Percentiles rank a stretch among this genome's conserved stretches.
phyloP scores from a whole-genome alignment of 305 asterid genomes.

The Fraxinus nigra region DNA sequence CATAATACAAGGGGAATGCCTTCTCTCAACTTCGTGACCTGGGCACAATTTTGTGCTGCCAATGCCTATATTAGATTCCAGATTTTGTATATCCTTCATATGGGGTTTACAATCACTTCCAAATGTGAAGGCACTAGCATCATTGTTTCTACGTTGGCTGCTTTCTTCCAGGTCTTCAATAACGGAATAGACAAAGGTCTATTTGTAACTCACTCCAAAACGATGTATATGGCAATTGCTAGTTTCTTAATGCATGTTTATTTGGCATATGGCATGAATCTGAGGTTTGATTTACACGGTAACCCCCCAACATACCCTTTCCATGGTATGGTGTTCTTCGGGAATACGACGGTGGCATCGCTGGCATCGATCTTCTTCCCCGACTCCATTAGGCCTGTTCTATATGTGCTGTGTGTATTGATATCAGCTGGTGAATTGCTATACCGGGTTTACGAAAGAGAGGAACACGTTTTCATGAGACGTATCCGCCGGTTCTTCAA shows the following conservation, averaged over 20 bases:
- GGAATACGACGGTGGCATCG: neutral
- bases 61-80: too few relatives aligned
- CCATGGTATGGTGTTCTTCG: neutral
- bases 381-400: neutral
- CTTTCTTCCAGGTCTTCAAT: neutral
- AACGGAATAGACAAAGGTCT: neutral
- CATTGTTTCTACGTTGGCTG: neutral
- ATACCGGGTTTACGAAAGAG: neutral
- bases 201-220: neutral
- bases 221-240: neutral
- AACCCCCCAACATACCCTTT: neutral
- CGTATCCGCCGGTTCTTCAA: neutral
- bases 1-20: too few relatives aligned
- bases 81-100: neutral
- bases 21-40: neutral
- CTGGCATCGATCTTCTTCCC: neutral
- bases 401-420: neutral
- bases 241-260: neutral
- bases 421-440: neutral
- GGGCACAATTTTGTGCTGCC: neutral
- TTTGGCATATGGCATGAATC: neutral
- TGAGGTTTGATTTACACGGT: neutral
- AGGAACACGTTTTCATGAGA: neutral
- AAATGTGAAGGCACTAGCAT: neutral
- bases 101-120: neutral